Evolutionary conservation across 257 asterid species (phyloP), one percentile per base, ranked within the genome.

Genomic region (Fraxinus anomala): DNA sequence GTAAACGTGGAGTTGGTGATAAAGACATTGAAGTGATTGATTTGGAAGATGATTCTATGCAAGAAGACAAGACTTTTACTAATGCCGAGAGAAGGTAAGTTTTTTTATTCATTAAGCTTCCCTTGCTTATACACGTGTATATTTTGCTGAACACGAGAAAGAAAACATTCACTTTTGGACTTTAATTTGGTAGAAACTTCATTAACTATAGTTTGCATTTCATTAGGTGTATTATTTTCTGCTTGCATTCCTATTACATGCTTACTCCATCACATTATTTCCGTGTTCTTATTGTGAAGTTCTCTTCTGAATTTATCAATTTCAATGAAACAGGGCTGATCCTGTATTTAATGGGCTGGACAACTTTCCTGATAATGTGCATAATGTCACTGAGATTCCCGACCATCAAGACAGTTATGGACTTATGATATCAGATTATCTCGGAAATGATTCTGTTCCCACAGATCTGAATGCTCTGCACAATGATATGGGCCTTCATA

Each of bases 11-110:
- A 73, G 44, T 79, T 76, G 80, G 73, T 61, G 86, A 86, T 39
- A 89, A 84, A 82, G 90, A 84, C 74, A 88, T 95, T 68, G 99
- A 91, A 89, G 89, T 96, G 88, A 96, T 96, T 76, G 99, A 96
- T 89, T 85, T 93, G 89, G 99, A 96, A 54, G 87, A 82, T 81
- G 97, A 96, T 86, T 89, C 94, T 75, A 80, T 81, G 9, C 91
- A 76, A 72, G 97, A 90, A 44, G 90, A 89, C 84, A 81, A 81
- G 79, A 82, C 85, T 72, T 84, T 86, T 51, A 78, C 82, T 74
- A 81, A 81, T 82, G 80, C 90, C 24, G 90, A 88, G 78, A 85
- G 88, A 83, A 92, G 96, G 99, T 91, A 80, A 80, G 88, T 79
- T 56, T 74, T 36, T 73, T 49, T 73, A 24, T 6, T 39, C 67